A percentile compares a stretch with the other conserved stretches of the same genome.
phyloP scores from a whole-genome alignment of 192 early-diverging fungal genomes.

The Podila horticola region DNA sequence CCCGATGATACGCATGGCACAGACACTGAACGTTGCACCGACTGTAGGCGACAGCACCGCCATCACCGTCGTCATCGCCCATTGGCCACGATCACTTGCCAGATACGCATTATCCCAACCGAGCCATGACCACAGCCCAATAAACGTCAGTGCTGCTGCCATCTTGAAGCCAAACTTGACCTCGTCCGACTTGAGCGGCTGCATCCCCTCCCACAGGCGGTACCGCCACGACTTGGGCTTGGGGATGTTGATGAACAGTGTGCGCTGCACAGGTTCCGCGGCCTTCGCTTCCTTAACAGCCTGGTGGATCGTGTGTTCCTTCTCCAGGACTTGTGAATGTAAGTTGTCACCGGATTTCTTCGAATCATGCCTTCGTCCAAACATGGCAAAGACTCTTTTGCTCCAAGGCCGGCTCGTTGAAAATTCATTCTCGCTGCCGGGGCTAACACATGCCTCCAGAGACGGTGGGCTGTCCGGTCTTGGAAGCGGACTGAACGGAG shows the following conservation, averaged over 20 bases:
- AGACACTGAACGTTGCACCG: constrained; percentile 52
- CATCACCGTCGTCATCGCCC: constrained; percentile 52
- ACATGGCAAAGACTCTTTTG: background rate
- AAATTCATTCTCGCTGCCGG: background rate
- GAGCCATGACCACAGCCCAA: constrained; percentile 51
- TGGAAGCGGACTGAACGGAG: too few relatives aligned
- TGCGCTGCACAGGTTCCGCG: background rate
- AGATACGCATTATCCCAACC: constrained; percentile 19
- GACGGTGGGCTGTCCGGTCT: background rate
- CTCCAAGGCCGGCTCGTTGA: background rate
- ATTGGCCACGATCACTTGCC: constrained; percentile 40
- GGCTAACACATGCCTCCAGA: background rate
- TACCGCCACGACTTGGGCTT: constrained; percentile 33
- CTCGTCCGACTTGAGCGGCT: constrained; percentile 40
- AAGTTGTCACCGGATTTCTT: too few relatives aligned
- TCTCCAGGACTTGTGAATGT: too few relatives aligned
- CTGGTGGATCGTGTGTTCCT: background rate
- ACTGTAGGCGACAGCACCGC: constrained; percentile 20
- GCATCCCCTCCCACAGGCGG: constrained; percentile 32
- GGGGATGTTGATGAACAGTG: background rate
- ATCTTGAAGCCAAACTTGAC: constrained; percentile 57
- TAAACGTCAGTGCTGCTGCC: constrained; percentile 39
- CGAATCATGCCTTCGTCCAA: background rate
- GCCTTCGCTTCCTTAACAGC: background rate
- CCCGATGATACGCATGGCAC: constrained; percentile 49